Conservation (phyloP, 1,284 basidiomycete genomes). For the Puccinia novopanici region DNA sequence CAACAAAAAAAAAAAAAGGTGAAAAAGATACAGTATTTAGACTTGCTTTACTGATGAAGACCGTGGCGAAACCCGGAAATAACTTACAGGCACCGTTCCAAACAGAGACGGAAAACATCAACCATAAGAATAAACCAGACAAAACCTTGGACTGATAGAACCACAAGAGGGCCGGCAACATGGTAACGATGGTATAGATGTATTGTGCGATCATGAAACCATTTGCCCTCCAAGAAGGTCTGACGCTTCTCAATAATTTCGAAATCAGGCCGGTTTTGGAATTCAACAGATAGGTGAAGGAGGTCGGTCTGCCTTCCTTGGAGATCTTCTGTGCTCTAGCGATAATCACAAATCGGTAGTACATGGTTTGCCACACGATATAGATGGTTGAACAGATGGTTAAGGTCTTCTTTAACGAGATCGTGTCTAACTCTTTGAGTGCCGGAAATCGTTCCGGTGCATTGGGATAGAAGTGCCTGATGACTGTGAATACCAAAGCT, state of each 20-base stretch:
- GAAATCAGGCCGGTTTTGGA: slow-evolving; percentile 54
- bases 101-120: slow-evolving; percentile 55
- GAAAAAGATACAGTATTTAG: neutral
- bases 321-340: slow-evolving; percentile 57
- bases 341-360: slow-evolving; percentile 57
- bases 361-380: slow-evolving; percentile 56
- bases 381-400: slow-evolving; percentile 49
- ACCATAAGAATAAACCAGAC: slow-evolving; percentile 54
- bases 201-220: slow-evolving; percentile 13
- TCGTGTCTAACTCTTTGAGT: slow-evolving; percentile 32
- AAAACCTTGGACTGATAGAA: slow-evolving; percentile 56
- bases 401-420: slow-evolving; percentile 14
- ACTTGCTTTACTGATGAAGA: neutral
- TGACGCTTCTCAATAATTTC: neutral
- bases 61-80: neutral
- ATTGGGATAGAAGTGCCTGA: slow-evolving; percentile 49
- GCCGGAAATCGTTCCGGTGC: slow-evolving; percentile 39
- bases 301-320: slow-evolving; percentile 56
- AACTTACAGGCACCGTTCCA: slow-evolving; percentile 56
- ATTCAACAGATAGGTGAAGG: slow-evolving; percentile 57
- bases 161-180: slow-evolving; percentile 55
- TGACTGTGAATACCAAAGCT: slow-evolving; percentile 47
- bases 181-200: slow-evolving; percentile 57
- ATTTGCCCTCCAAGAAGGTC: slow-evolving; percentile 38
- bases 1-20: slow-evolving; percentile 44